phyloP scores from a whole-genome alignment of 352 stramenopile species.

The Phytopythium ostracodes region DNA sequence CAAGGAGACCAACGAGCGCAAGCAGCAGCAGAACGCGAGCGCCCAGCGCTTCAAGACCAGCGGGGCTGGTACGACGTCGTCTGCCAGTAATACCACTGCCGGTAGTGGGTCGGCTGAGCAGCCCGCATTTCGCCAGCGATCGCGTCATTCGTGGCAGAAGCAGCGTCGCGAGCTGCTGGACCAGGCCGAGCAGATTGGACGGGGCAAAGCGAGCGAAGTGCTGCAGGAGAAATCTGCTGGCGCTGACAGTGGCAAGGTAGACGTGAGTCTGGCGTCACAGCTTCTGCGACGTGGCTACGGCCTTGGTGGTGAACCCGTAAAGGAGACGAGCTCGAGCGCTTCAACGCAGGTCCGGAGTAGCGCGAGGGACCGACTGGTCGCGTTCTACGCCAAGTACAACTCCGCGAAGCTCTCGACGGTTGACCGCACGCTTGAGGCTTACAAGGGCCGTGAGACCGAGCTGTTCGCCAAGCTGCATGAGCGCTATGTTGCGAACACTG shows the following conservation, averaged over 20 bases:
- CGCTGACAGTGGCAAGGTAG: neutral
- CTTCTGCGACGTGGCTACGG: slow-evolving; percentile 54
- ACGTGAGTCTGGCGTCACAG: slow-evolving; percentile 34
- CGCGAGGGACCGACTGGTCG: slow-evolving; percentile 23
- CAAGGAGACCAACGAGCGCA: slow-evolving; percentile 11
- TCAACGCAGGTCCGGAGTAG: neutral
- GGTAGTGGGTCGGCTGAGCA: slow-evolving; percentile 7
- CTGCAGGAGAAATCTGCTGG: neutral
- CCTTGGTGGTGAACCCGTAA: slow-evolving; percentile 9
- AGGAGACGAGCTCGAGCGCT: neutral
- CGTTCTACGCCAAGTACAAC: slow-evolving; percentile 75
- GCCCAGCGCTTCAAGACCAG: slow-evolving; percentile 3
- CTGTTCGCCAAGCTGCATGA: slow-evolving; percentile 65
- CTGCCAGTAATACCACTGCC: neutral
- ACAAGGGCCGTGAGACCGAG: slow-evolving; percentile 54
- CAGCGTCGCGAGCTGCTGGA: slow-evolving; percentile 40
- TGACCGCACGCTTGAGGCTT: slow-evolving; percentile 52
- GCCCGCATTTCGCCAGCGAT: slow-evolving; percentile 45
- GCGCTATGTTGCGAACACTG: slow-evolving; percentile 41
- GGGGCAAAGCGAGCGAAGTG: slow-evolving; percentile 5
- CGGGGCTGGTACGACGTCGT: neutral
- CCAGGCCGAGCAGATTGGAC: slow-evolving; percentile 22
- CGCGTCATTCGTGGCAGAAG: slow-evolving; percentile 57
- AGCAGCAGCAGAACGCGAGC: slow-evolving; percentile 13
- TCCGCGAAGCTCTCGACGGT: slow-evolving; percentile 44